A percentile compares a stretch with the other conserved stretches of the same genome.
Evolutionary conservation across 1,284 basidiomycete species (phyloP).

Genomic region (Ceratobasidium sp.): DNA sequence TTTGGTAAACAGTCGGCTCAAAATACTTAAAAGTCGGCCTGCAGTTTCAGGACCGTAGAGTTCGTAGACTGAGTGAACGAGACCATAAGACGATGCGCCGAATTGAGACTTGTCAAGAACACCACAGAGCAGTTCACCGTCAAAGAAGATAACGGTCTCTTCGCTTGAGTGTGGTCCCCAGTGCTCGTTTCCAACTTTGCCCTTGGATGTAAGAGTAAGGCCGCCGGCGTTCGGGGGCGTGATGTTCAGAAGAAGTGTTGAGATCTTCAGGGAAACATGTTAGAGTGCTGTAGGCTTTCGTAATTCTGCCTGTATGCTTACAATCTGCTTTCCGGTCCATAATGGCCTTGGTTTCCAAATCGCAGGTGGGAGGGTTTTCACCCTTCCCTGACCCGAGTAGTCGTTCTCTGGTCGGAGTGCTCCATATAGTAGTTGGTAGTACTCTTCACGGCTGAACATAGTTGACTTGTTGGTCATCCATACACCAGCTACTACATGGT

Average conservation of each 20-base stretch:
- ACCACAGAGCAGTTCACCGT: conserved; percentile 92
- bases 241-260: conserved; percentile 90
- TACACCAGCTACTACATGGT: conserved; percentile 97
- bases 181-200: conserved; percentile 83
- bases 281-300: neutral
- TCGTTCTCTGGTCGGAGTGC: conserved; percentile 90
- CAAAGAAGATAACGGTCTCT: conserved; percentile 88
- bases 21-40: conserved; percentile 89
- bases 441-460: conserved; percentile 95
- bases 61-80: conserved; percentile 98
- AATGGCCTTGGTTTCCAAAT: conserved; percentile 90
- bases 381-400: conserved; percentile 67
- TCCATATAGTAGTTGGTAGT: conserved; percentile 96
- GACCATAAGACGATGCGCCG: conserved; percentile 94
- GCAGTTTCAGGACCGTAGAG: conserved; percentile 93
- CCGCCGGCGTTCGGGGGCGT: conserved; percentile 84
- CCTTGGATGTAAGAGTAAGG: conserved; percentile 85
- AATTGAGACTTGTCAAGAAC: conserved; percentile 98
- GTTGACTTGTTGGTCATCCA: conserved; percentile 99
- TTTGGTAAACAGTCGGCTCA: conserved; percentile 95
- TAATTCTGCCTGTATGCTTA: conserved; percentile 54
- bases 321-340: conserved; percentile 99
- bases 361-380: conserved; percentile 87
- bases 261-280: conserved; percentile 69
- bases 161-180: conserved; percentile 77